phyloP scores from a whole-genome alignment of 345 rosid species.

The Stellera chamaejasme region DNA sequence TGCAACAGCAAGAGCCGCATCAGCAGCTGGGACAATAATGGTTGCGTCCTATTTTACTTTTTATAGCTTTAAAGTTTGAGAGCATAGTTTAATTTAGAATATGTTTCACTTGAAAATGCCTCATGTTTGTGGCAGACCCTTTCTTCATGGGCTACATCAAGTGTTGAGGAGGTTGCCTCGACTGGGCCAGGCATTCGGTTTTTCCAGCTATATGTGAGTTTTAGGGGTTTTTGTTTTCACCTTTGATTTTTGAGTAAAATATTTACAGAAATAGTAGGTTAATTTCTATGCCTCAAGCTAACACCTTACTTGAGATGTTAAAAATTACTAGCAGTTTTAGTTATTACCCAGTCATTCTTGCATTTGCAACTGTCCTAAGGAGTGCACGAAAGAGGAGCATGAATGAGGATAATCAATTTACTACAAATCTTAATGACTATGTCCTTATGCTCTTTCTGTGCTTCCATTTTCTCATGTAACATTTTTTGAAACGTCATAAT shows the following conservation, averaged over 20 bases:
- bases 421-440: not conserved
- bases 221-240: conserved; percentile 3
- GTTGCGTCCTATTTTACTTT: conserved; percentile 31
- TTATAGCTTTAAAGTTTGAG: not conserved
- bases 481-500: not conserved
- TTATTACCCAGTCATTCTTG: too few species aligned
- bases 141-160: conserved; percentile 91
- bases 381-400: too few species aligned
- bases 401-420: too few species aligned
- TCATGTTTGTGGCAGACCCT: conserved; percentile 45
- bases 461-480: not conserved
- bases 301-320: too few species aligned
- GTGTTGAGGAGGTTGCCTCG: conserved; percentile 93
- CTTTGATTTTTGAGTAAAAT: not conserved
- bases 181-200: conserved; percentile 91
- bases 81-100: not conserved
- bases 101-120: not conserved
- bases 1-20: conserved; percentile 90
- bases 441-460: not conserved
- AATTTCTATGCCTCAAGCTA: too few species aligned
- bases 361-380: too few species aligned
- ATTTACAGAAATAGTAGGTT: too few species aligned
- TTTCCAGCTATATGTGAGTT: conserved; percentile 90
- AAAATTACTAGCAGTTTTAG: too few species aligned
- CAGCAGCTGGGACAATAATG: conserved; percentile 86